Percentiles rank a stretch among this genome's conserved stretches.
Conservation (phyloP, 805 yeast species). For the Candida lessepsii region DNA sequence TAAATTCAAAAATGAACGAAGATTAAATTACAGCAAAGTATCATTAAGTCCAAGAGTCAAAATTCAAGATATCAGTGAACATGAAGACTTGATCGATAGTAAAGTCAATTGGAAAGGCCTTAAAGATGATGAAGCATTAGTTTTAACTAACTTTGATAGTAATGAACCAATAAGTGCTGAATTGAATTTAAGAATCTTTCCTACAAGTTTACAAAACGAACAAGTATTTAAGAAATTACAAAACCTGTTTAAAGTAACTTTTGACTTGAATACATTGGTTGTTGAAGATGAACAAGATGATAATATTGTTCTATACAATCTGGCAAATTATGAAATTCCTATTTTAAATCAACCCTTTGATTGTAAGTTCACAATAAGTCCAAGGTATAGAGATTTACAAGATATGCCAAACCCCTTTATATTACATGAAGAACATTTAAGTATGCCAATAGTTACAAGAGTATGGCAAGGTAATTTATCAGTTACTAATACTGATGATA, state of each 20-base stretch:
- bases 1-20: slow-evolving; percentile 17
- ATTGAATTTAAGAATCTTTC: slow-evolving; percentile 24
- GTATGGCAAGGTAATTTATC: slow-evolving; percentile 27
- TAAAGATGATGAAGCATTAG: slow-evolving; percentile 41
- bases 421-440: slow-evolving; percentile 17
- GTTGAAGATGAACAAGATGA: slow-evolving; percentile 21
- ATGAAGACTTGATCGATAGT: slow-evolving; percentile 11
- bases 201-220: slow-evolving; percentile 17
- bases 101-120: slow-evolving; percentile 33
- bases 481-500: slow-evolving; percentile 10
- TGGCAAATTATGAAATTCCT: slow-evolving; percentile 20
- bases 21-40: slow-evolving; percentile 20
- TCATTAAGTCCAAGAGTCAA: slow-evolving; percentile 22
- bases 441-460: slow-evolving; percentile 32
- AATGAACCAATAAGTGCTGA: slow-evolving; percentile 1
- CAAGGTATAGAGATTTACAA: slow-evolving; percentile 24
- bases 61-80: slow-evolving; percentile 8
- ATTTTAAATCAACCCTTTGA: slow-evolving; percentile 27
- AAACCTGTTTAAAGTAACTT: slow-evolving; percentile 10
- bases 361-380: slow-evolving; percentile 22
- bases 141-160: slow-evolving; percentile 18
- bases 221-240: slow-evolving; percentile 14
- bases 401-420: slow-evolving; percentile 41
- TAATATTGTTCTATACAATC: slow-evolving; percentile 23
- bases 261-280: slow-evolving; percentile 27